These are phyloP conservation scores for Kuraishia floccosa DNA, from an alignment of 805 yeast genomes.

Conservation along the genomic window DNA sequence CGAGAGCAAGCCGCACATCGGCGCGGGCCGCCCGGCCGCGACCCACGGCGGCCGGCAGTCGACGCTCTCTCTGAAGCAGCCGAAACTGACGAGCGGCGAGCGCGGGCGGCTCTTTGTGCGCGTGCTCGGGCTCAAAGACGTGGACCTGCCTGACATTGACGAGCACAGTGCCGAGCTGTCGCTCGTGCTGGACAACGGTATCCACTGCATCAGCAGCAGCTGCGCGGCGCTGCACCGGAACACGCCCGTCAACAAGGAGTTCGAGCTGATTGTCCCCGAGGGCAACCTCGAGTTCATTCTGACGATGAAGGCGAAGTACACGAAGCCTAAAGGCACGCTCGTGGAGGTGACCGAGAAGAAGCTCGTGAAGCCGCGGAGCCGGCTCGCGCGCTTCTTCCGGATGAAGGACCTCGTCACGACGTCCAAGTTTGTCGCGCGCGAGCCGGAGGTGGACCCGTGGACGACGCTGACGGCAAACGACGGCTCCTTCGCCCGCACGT, in stretches of 20 bases:
- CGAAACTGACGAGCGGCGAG: conserved; percentile 15
- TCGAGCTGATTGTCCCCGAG: conserved; percentile 59
- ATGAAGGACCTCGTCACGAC: conserved; percentile 31
- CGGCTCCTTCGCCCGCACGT: conserved; percentile 82
- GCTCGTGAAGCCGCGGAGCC: conserved; percentile 17
- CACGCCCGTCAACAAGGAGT: conserved; percentile 53
- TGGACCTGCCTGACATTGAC: conserved; percentile 34
- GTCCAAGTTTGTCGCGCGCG: conserved; percentile 39
- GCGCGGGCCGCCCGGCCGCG: neutral
- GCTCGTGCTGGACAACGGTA: conserved; percentile 66
- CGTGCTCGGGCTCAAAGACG: conserved; percentile 30
- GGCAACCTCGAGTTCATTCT: conserved; percentile 53
- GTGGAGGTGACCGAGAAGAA: conserved; percentile 51
- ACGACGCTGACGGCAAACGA: conserved; percentile 59
- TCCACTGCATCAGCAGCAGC: conserved; percentile 60
- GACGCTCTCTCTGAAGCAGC: too few species aligned
- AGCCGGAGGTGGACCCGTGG: conserved; percentile 45
- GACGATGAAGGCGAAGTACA: conserved; percentile 60
- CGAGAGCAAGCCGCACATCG: neutral
- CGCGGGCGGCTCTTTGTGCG: conserved; percentile 44
- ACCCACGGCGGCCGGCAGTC: too few species aligned
- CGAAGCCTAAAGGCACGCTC: conserved; percentile 34
- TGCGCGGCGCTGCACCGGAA: conserved; percentile 20
- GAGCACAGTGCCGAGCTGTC: conserved; percentile 36
- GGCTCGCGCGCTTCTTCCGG: conserved; percentile 19